phyloP scores from a whole-genome alignment of 108 stramenopile species.

The Nitzschia putrida region DNA sequence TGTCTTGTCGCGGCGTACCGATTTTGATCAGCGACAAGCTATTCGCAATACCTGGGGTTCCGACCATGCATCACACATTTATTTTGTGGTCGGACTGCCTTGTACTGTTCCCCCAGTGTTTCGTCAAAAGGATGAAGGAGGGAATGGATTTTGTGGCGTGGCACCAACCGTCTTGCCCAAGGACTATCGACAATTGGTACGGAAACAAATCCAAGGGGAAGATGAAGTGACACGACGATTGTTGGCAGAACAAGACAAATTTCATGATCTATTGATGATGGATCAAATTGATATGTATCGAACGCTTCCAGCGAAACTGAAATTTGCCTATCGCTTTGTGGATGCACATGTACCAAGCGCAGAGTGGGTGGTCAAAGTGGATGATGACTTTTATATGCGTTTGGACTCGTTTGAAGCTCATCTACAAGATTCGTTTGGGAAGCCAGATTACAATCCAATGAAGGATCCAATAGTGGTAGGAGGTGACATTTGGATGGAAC shows the following conservation, averaged over 20 bases:
- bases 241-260: slow-evolving; percentile 12
- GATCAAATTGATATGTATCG: slow-evolving; percentile 17
- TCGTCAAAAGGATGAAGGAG: slow-evolving; percentile 3
- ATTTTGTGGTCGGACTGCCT: slow-evolving; percentile 25
- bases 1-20: slow-evolving; percentile 19
- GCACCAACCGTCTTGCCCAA: not conserved
- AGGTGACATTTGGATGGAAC: slow-evolving; percentile 13
- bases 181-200: not conserved
- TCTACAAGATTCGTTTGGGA: slow-evolving; percentile 11
- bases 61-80: slow-evolving; percentile 8
- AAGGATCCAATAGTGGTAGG: slow-evolving; percentile 26
- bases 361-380: slow-evolving; percentile 17
- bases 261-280: slow-evolving; percentile 25
- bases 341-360: not conserved
- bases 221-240: not conserved
- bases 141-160: slow-evolving; percentile 1
- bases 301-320: slow-evolving; percentile 19
- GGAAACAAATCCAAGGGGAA: slow-evolving; percentile 4
- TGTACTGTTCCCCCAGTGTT: slow-evolving; percentile 11
- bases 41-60: slow-evolving; percentile 35
- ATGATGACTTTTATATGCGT: slow-evolving; percentile 47
- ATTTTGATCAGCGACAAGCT: slow-evolving; percentile 22
- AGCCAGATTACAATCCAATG: not conserved
- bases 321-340: slow-evolving; percentile 16
- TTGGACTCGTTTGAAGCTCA: slow-evolving; percentile 11